phyloP scores from a whole-genome alignment of 495 filamentous ascomycete species.

The Glonium stellatum region DNA sequence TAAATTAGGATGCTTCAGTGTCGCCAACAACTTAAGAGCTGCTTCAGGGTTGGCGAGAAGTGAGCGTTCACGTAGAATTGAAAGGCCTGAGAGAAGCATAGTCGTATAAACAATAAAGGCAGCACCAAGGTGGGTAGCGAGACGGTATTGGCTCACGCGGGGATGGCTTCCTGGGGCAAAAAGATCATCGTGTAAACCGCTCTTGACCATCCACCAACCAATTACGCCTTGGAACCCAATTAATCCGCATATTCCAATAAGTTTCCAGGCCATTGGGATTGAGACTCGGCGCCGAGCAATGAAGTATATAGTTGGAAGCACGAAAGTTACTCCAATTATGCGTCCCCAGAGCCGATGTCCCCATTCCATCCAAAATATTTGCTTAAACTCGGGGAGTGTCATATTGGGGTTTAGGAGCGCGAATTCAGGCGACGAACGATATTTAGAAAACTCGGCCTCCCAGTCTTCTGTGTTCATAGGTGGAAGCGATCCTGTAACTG shows the following conservation, averaged over 20 bases:
- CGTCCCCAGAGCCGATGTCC: conserved; percentile 93
- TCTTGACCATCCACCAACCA: conserved; percentile 99
- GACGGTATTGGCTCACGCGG: conserved; percentile 86
- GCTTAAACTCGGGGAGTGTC: conserved; percentile 86
- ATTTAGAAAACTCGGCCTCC: conserved; percentile 87
- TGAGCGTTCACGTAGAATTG: conserved; percentile 65
- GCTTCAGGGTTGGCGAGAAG: conserved; percentile 52
- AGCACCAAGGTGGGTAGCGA: conserved; percentile 80
- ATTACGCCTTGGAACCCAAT: conserved; percentile 95
- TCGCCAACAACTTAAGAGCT: conserved; percentile 48
- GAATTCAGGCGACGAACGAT: conserved; percentile 85
- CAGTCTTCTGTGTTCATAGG: conserved; percentile 70
- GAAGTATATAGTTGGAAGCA: conserved; percentile 82
- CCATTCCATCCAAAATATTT: conserved; percentile 99
- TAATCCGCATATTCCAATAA: conserved; percentile 76
- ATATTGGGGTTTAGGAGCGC: conserved; percentile 84
- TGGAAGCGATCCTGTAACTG: conserved; percentile 88
- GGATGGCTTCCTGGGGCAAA: conserved; percentile 87
- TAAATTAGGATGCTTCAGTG: conserved; percentile 58
- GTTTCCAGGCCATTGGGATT: conserved; percentile 61
- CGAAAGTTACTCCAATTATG: conserved; percentile 80
- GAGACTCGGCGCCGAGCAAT: conserved; percentile 74
- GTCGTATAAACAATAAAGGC: conserved; percentile 86
- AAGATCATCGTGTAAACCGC: conserved; percentile 85
- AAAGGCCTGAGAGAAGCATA: conserved; percentile 90